phyloP scores from a whole-genome alignment of 768 basidiomycete species.

The Lanmaoa rubissima region DNA sequence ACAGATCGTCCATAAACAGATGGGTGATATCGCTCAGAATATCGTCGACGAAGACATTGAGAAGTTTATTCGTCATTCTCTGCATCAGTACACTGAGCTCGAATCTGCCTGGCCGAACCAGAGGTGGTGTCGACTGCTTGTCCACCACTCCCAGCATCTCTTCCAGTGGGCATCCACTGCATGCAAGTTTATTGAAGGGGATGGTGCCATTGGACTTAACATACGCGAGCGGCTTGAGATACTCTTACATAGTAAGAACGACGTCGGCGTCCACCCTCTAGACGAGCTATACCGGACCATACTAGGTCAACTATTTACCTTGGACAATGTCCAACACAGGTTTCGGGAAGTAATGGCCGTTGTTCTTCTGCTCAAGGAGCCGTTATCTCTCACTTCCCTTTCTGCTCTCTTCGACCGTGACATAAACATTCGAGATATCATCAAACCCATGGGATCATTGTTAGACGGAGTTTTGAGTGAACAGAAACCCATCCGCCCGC shows the following conservation, averaged over 20 bases:
- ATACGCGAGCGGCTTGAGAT: constrained; percentile 11
- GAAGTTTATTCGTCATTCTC: constrained; percentile 17
- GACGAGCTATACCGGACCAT: constrained; percentile 24
- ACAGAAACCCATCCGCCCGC: constrained; percentile 24
- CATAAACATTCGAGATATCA: constrained; percentile 11
- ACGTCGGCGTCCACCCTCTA: constrained; percentile 6
- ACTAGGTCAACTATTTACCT: constrained; percentile 12
- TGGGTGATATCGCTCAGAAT: constrained; percentile 10
- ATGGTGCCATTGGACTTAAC: constrained; percentile 12
- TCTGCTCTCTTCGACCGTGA: constrained; percentile 11
- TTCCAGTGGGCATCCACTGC: constrained; percentile 36
- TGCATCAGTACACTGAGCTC: constrained; percentile 8
- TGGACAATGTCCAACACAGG: not conserved
- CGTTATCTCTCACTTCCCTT: constrained; percentile 16
- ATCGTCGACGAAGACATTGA: constrained; percentile 17
- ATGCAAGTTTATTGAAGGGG: constrained; percentile 26
- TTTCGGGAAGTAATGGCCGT: constrained; percentile 24
- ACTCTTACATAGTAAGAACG: constrained; percentile 5
- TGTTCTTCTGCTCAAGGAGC: constrained; percentile 18
- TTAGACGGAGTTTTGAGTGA: constrained; percentile 18
- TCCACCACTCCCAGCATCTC: constrained; percentile 27
- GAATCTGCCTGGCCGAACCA: constrained; percentile 19
- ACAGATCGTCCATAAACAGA: constrained; percentile 11
- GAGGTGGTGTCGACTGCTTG: constrained; percentile 22
- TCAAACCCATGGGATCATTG: constrained; percentile 22